phyloP scores from a whole-genome alignment of 257 asterid species.

The Solanum pennellii region DNA sequence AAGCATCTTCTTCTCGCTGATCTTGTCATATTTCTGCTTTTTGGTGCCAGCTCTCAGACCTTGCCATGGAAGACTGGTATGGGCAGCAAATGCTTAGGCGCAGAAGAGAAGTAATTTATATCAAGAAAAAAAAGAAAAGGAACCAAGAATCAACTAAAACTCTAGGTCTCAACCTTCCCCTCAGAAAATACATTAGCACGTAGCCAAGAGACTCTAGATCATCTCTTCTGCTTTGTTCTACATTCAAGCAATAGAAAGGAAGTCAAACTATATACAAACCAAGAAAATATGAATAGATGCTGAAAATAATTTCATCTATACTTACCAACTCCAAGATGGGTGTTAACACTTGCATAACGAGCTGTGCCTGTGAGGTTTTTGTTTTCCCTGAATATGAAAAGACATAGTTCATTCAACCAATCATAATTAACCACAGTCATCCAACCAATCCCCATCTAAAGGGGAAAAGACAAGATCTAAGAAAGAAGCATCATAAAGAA shows the following conservation, averaged over 20 bases:
- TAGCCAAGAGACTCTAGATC: slow-evolving; percentile 88
- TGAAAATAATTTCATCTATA: neutral
- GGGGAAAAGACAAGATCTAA: neutral
- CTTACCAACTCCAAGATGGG: slow-evolving; percentile 96
- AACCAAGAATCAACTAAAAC: neutral
- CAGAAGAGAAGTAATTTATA: neutral
- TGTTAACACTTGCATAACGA: slow-evolving; percentile 92
- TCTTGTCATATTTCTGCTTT: slow-evolving; percentile 30
- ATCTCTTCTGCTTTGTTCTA: slow-evolving; percentile 95
- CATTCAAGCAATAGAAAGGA: slow-evolving; percentile 4
- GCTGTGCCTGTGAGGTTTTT: slow-evolving; percentile 96
- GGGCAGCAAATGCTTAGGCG: neutral
- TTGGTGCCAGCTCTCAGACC: slow-evolving; percentile 30
- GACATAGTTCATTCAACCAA: neutral
- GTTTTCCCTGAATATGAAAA: slow-evolving; percentile 56
- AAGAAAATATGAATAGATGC: neutral
- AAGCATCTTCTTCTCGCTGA: slow-evolving; percentile 25
- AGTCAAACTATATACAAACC: neutral
- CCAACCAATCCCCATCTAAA: neutral
- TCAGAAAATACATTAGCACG: slow-evolving; percentile 82
- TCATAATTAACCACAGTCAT: neutral
- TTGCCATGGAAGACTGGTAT: slow-evolving; percentile 38
- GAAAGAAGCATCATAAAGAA: neutral
- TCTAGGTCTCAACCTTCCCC: slow-evolving; percentile 52
- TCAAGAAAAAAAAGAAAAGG: neutral